Evolutionary conservation across 2,329 filamentous ascomycete species (phyloP), one percentile per base, ranked within the genome.

Genomic region (Fusarium coicis): DNA sequence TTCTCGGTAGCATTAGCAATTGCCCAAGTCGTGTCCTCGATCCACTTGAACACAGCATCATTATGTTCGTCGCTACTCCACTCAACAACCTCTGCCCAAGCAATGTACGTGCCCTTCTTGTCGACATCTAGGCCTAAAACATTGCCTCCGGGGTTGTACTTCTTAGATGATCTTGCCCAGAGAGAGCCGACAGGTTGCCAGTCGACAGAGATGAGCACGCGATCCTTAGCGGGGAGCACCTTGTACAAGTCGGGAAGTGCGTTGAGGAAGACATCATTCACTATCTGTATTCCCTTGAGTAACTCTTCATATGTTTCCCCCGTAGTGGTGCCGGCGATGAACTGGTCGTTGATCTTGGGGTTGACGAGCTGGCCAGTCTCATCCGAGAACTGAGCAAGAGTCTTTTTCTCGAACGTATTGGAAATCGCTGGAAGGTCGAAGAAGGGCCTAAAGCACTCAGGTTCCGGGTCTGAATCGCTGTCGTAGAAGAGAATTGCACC

Each of bases 81-180:
- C 18, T 74, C 72, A 23, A 74, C 47, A 7, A 71, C 72, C 49
- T 74, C 72, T 7, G 70, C 70, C 70, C 70, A 74, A 5, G 63
- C 63, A 10, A 74, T 49, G 10, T 74, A 74, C 1, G 67, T 71
- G 8, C 72, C 72, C 37, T 74, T 71, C 0, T 47, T 42, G 26
- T n/a, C 56, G 0, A 50, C 79, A 4, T 74, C 59, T 5, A 74
- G 18, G 1, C 70, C 72, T 2, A 74, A 32, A 1, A 67, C 37
- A n/a, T 73, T 74, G 0, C 70, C 67, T 3, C 63, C 49, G 0
- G 63, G 67, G 30, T 74, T 74, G 19, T 54, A 44, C 10, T 68
- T 71, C 4, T 59, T 64, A 7, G 70, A 74, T 2, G 40, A 59
- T 6, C 49, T 50, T 10, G 39, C 37, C 70, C 71, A 74, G 1